Base-by-base conservation (phyloP, 306 rosid genomes). In the Trifolium fragiferum region DNA sequence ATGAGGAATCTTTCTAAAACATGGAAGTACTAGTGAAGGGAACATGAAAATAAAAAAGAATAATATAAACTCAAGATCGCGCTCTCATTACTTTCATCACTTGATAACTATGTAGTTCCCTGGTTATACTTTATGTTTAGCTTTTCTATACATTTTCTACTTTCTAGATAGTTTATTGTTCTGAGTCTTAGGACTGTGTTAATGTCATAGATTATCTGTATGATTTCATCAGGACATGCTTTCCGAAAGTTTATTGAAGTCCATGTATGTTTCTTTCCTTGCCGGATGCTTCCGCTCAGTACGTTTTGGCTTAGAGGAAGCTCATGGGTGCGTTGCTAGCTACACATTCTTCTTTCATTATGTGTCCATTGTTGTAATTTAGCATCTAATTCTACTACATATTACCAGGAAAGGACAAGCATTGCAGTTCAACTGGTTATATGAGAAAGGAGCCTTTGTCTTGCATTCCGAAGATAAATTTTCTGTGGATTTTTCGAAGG, bases 221-320 rank as follows among this genome's bases (percentile, higher is more conserved):
- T 76, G 77, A 68, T 84, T 76, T 68, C 51, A 21, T 50, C 82
- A 91, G 98, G 89, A 84, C 73, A 76, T 91, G 75, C 89, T 94
- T 63, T 84, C 98, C 20, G 86, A 84, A 84, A 77, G 86, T 80
- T 87, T 89, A 65, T 83, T 88, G 82, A 67, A 90, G 82, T 88
- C 93, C 74, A 92, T 94, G 92, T 94, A 91, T 86, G 91, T 86
- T 69, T 90, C 96, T 76, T 94, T 91, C 82, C 98, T 94, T 64
- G 96, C 95, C 20, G 97, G 97, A 85, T 91, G 98, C 85, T 87
- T 91, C 83, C 97, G 97, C 41, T 94, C 97, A 5, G 89, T 90
- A 14, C 96, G 96, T 37, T 94, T 94, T 46, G 98, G 98, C 70
- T 88, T 94, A 75, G 75, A 86, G 76, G 96, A 88, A 83, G 98